Base-by-base conservation (phyloP, 345 rosid genomes). In the Rhizophora mangle region DNA sequence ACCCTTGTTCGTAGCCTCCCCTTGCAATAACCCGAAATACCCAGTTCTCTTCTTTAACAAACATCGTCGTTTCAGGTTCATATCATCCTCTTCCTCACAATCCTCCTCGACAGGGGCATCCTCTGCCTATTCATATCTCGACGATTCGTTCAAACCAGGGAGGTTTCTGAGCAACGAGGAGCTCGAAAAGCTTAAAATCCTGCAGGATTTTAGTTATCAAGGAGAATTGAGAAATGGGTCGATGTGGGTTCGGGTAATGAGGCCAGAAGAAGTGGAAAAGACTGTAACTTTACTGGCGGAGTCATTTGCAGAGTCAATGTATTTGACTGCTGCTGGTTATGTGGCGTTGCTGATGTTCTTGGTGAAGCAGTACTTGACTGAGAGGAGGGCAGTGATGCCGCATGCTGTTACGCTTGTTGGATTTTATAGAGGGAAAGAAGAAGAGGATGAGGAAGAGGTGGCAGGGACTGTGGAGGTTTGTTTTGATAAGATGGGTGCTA, bases 391-490 rank as follows among this genome's bases (percentile, higher is more conserved):
- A 32, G 73, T 63, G 74, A 64, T 94, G 85, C 97, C 98, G 0
- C 88, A 89, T 81, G 95, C 95, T 10, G 97, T 82, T 30, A 91
- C 95, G 0, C 88, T 94, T 43, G 68, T 91, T 66, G 96, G 90
- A 46, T 89, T 86, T 78, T 91, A 67, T 53, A 81, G 74, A 79
- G 83, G 65, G 34, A 83, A 68, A 63, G 71, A 39, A 22, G 81
- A 72, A 62, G 72, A 58, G 8, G 65, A 69, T 7, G 88, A 74
- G 31, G 82, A 64, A 34, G 88, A 64, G 67, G 71, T 94, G 78
- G 97, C 93, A 7, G 97, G 97, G 26, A 94, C 98, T 0, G 95
- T 91, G n/a, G 97, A 94, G 85, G 89, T 89, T 76, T 83, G 81
- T 73, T 88, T 93, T 64, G 87, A 89, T 53, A 77, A 81, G 77